Base-by-base conservation (phyloP, 2,329 filamentous ascomycete species). In the Colletotrichum cuscutae region DNA sequence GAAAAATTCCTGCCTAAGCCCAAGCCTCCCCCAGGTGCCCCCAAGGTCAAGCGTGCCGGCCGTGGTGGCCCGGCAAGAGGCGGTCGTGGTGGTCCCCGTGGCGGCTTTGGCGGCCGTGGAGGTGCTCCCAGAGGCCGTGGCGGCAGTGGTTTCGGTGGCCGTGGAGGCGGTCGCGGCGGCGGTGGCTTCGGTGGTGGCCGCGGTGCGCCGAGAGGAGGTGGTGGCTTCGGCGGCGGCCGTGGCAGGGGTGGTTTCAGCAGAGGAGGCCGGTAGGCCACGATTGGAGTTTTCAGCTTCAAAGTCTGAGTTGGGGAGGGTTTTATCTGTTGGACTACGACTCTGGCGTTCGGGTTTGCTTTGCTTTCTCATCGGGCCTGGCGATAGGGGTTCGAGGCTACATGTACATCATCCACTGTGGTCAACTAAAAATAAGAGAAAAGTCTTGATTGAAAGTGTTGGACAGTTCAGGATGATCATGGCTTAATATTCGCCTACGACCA, bases 1-100 rank as follows among this genome's bases (percentile, higher is more conserved):
- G 97, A 99, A 84, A 95, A 93, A 89, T 99, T 99, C 89, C 88
- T 98, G 72, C 97, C 97, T 76, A 98, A 95, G 88, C 96, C 96
- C 68, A 98, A 98, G 88, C 87, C 88, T 64, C 85, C 86, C 42
- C 87, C 88, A 77, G 93, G 93, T 80, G 90, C 92, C 85, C 84
- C 86, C 75, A 89, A 88, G 84, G 83, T 86, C 76, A 88, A 87
- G 81, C 92, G 91, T 77, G 93, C 92, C 75, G 87, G 83, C 26
- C 80, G 83, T 8, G 81, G 82, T 15, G 83, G 85, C 54, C 81
- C 82, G 24, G 79, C 84, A 42, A 81, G 82, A 68, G 80, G 83
- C 52, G 81, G 84, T 65, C 82, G 87, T n/a, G 86, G 87, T 28
- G 81, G 84, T 66, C 42, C 42, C 42, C 78, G 81, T 53, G 75